phyloP scores from a whole-genome alignment of 192 early-diverging fungal genomes.

The Dispira simplex region DNA sequence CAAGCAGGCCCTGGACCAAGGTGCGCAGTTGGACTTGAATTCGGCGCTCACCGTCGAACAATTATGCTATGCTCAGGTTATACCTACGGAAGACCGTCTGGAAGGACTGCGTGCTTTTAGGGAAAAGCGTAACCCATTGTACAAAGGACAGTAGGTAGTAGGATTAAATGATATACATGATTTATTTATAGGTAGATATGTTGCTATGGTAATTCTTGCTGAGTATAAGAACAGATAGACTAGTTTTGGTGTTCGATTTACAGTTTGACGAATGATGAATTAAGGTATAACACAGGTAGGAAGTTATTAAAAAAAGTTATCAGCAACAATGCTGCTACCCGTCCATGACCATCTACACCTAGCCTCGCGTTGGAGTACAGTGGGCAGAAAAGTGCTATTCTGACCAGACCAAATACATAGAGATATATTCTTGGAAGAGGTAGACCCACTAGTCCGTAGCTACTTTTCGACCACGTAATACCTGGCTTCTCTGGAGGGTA shows the following conservation, averaged over 20 bases:
- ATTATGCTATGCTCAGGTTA: conserved; percentile 85
- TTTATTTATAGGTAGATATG: not conserved
- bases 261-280: not conserved
- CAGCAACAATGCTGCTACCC: not conserved
- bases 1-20: conserved; percentile 77
- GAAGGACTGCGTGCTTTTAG: conserved; percentile 69
- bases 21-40: conserved; percentile 60
- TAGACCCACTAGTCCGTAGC: not conserved
- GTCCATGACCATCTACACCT: no score
- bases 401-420: not conserved
- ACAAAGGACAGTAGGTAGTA: conserved; percentile 48
- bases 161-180: no score
- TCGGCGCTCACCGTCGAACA: conserved; percentile 86
- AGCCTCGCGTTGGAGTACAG: no score
- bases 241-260: not conserved
- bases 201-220: not conserved
- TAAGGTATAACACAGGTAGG: not conserved
- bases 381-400: no score
- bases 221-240: not conserved
- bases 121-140: conserved; percentile 71
- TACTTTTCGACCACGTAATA: not conserved
- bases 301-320: not conserved
- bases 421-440: not conserved
- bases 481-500: not conserved
- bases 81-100: conserved; percentile 84